Evolutionary conservation across 163 green algal species (phyloP).

Genomic region (Chlamydomonas reinhardtii): DNA sequence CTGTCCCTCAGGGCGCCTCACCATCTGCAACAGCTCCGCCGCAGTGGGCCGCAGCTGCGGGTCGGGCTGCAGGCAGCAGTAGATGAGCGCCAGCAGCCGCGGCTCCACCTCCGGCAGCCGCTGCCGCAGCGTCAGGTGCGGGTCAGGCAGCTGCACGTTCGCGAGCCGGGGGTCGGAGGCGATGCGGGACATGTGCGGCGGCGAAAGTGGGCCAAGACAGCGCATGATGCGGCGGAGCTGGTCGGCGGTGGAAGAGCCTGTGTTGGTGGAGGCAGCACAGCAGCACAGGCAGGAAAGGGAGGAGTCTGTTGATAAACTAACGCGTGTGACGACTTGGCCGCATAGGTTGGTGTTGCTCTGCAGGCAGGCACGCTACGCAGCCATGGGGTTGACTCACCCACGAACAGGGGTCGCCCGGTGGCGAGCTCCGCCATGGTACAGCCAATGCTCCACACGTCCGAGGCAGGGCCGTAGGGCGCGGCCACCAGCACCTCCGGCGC

Average conservation of each 20-base stretch:
- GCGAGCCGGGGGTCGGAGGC: neutral
- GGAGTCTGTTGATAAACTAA: too few species aligned
- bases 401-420: neutral
- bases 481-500: neutral
- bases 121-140: neutral
- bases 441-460: neutral
- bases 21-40: too few species aligned
- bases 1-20: too few species aligned
- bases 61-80: too few species aligned
- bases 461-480: neutral
- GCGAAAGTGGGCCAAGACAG: neutral
- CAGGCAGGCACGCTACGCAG: too few species aligned
- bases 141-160: neutral
- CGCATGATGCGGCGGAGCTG: neutral
- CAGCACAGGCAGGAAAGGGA: neutral
- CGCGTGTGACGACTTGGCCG: too few species aligned
- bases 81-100: too few species aligned
- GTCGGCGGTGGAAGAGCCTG: neutral
- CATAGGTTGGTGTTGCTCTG: too few species aligned
- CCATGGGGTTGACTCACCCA: too few species aligned
- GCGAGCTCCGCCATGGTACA: neutral
- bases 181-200: neutral
- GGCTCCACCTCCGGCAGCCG: too few species aligned
- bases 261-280: too few species aligned
- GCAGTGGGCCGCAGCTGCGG: too few species aligned